Base-by-base conservation (phyloP, 148 eudicot species). In the Agrostemma githago region DNA sequence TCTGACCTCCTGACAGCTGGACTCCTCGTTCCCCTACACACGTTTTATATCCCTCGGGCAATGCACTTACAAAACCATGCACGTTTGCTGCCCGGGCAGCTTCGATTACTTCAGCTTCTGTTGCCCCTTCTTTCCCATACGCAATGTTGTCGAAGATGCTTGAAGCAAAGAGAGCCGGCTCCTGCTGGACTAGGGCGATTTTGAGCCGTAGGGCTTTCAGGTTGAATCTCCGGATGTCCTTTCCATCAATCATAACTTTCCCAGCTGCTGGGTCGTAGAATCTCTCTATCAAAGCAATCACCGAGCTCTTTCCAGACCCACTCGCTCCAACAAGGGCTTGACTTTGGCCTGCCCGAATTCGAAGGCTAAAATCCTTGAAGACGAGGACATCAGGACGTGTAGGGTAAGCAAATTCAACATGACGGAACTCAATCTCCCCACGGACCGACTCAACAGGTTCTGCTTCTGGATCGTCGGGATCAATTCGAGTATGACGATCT, bases 261-360 rank as follows among this genome's bases (percentile, higher is more conserved):
- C 99, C 99, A 0, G 78, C 83, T 2, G 60, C 46, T 4, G 99
- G 99, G 70, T 95, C 99, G 26, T 95, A 95, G 79, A 95, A 95
- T 61, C 99, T 77, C 78, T 95, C 97, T 2, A 95, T 88, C 74
- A 95, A 74, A 0, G 96, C 92, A 21, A 95, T 86, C 14, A 92
- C 97, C 0, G 99, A 92, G 68, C 99, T 95, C 84, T 95, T 95
- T 3, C 99, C 99, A 0, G 97, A 95, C 67, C 99, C 99, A 64
- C 98, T 95, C 3, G 97, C 93, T 43, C 98, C 98, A 0, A 95
- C 97, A 0, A 95, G 92, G 48, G 99, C 99, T 68, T 95, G 99
- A 81, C 99, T 95, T 68, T 89, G 97, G 8, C 99, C 99, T 0
- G 99, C 97, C 8, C 99, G 86, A 59, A 95, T 95, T 61, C 99